These are phyloP conservation scores for Phaeodactylum tricornutum DNA, from an alignment of 108 stramenopile genomes.

Conservation along the genomic window DNA sequence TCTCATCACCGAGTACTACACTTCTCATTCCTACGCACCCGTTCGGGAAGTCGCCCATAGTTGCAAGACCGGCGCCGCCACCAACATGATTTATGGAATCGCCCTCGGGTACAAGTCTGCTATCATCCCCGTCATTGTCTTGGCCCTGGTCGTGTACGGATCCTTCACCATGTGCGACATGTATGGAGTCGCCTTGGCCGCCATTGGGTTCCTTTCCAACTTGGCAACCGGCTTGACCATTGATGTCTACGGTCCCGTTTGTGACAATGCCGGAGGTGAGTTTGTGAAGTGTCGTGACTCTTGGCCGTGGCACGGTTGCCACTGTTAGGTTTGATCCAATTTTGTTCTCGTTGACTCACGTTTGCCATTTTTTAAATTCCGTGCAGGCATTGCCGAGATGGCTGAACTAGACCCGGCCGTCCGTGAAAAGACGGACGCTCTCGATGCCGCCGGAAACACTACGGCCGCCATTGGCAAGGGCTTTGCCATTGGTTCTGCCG, in stretches of 20 bases:
- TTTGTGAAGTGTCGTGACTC: not conserved
- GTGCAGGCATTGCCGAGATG: conserved; percentile 96
- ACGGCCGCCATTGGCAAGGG: conserved; percentile 99
- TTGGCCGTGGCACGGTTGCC: not conserved
- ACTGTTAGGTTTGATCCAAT: not conserved
- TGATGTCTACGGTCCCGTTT: conserved; percentile 98
- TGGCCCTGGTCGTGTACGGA: conserved; percentile 87
- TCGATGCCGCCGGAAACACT: conserved; percentile 98
- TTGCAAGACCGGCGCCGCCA: conserved; percentile 97
- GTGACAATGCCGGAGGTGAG: conserved; percentile 97
- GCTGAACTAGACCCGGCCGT: conserved; percentile 88
- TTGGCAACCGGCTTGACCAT: conserved; percentile 97
- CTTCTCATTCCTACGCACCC: conserved; percentile 89
- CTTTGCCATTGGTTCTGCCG: conserved; percentile 98
- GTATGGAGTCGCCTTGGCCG: conserved; percentile 96
- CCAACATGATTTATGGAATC: conserved; percentile 98
- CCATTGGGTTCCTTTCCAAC: conserved; percentile 97
- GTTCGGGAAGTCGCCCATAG: conserved; percentile 89
- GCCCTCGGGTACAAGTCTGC: conserved; percentile 96
- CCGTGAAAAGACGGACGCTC: conserved; percentile 96
- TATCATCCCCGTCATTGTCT: conserved; percentile 93
- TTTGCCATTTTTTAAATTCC: not conserved
- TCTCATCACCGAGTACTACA: conserved; percentile 98
- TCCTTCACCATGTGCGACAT: conserved; percentile 87
- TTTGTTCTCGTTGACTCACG: not conserved